Evolutionary conservation across 2,329 filamentous ascomycete genomes (phyloP).

Genomic region (Hymenoscyphus salicellus): DNA sequence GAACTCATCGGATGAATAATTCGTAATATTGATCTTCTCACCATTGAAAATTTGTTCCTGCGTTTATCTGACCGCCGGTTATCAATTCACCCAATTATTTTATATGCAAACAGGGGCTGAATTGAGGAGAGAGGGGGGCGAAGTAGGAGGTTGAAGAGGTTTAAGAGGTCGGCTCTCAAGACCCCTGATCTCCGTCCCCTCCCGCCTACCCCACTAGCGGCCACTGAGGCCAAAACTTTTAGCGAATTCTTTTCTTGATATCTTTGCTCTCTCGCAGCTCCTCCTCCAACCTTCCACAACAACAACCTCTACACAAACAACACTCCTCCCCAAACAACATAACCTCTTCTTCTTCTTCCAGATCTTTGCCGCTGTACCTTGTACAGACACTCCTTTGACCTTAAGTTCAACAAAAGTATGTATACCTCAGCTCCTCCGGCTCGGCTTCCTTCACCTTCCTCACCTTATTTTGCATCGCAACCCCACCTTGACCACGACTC

Average conservation of each 20-base stretch:
- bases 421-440: not conserved
- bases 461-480: not conserved
- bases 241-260: slow-evolving; percentile 2
- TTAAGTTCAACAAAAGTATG: not conserved
- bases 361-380: slow-evolving; percentile 2
- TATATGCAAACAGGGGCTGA: not conserved
- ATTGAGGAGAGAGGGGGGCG: not conserved
- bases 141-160: not conserved
- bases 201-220: not conserved
- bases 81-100: not conserved
- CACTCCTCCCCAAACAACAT: not conserved
- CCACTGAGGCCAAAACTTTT: slow-evolving; percentile 1
- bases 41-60: no score
- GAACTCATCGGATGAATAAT: not conserved
- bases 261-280: not conserved
- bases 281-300: slow-evolving; percentile 1
- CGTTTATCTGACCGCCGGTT: no score
- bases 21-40: not conserved
- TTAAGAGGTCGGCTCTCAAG: not conserved
- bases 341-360: not conserved
- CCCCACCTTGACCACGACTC: slow-evolving; percentile 9
- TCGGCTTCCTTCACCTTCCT: not conserved
- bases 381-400: slow-evolving; percentile 6
- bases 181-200: not conserved
- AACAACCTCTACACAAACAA: not conserved